Evolutionary conservation across 2,329 filamentous ascomycete genomes (phyloP), one percentile per base, ranked within the genome.

Genomic region (Cordyceps farinosa): DNA sequence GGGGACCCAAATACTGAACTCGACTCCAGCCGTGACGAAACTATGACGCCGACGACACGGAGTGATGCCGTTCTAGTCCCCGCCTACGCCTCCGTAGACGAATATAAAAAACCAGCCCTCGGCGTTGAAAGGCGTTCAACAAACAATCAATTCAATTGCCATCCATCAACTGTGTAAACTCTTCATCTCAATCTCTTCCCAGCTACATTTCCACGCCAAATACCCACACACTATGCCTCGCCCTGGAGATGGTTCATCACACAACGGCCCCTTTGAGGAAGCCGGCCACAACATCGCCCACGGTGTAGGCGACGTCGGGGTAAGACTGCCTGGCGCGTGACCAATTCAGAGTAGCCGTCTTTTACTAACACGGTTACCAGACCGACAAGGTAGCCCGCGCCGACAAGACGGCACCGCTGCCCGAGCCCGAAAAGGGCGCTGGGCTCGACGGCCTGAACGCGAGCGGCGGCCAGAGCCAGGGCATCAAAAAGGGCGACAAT

Each of bases 371-470:
- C 32, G 22, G 17, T 17, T 3, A 3, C 4, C 44, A 76, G 72
- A 69, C 67, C 17, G 64, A 69, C 61, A 75, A 77, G 34, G 80
- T 83, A 38, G 67, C 70, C 58, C 78, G 80, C 62, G 79, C 81
- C 15, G 76, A 82, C 71, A 84, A 83, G 75, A 78, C 79, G 1
- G 81, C 81, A 1, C 74, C 76, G 1, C 67, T 82, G 53, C 82
- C 82, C 9, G 76, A 82, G 69, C 65, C 72, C 5, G 80, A 82
- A 64, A 74, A 80, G 63, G 82, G 81, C 11, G 68, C 69, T 1
- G 80, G 71, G 0, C 66, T 83, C 2, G 65, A 74, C 47, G 79
- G 74, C 58, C 52, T 72, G 65, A 71, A 72, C 38, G 80, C 79
- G 48, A 79, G 78, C 64, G 80, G 77, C 6, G 80, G 81, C 6